A percentile compares a stretch with the other conserved stretches of the same genome.
Evolutionary conservation across 1,284 basidiomycete genomes (phyloP).

Genomic region (Prillingera fragicola): DNA sequence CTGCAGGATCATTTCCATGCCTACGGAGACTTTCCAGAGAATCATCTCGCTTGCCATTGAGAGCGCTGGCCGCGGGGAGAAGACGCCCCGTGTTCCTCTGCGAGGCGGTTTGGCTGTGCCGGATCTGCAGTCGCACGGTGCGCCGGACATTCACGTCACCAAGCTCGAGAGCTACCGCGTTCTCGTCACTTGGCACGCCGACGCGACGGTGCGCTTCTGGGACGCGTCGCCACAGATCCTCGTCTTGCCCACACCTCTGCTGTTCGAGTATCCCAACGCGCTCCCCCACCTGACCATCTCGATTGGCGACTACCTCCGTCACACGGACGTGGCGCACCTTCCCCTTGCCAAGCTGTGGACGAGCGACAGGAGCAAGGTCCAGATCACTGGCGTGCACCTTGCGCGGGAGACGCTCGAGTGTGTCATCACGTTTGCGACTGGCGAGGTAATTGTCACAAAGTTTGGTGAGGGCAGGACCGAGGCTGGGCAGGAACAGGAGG

Average conservation of each 20-base stretch:
- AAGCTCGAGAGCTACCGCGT: constrained; percentile 60
- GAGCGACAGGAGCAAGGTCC: constrained; percentile 38
- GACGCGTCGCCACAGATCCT: constrained; percentile 62
- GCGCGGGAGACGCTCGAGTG: constrained; percentile 64
- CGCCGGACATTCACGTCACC: constrained; percentile 39
- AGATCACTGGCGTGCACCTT: constrained; percentile 57
- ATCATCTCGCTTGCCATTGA: constrained; percentile 42
- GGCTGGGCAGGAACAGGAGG: neutral
- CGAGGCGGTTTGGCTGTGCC: constrained; percentile 45
- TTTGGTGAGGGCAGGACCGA: constrained; percentile 47
- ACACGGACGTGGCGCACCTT: constrained; percentile 37
- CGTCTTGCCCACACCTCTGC: constrained; percentile 50
- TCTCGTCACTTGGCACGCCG: constrained; percentile 60
- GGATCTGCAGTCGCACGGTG: constrained; percentile 41
- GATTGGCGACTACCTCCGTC: constrained; percentile 50
- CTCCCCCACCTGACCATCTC: constrained; percentile 63
- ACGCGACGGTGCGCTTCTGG: constrained; percentile 56
- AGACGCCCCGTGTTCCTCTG: constrained; percentile 37
- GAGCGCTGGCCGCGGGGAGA: constrained; percentile 26
- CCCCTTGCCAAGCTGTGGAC: constrained; percentile 43
- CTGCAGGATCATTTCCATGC: constrained; percentile 37
- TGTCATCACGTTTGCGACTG: constrained; percentile 58
- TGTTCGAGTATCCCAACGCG: constrained; percentile 57
- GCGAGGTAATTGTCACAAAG: constrained; percentile 62
- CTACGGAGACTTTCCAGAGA: constrained; percentile 40